Evolutionary conservation across 495 filamentous ascomycete genomes (phyloP).

Genomic region (Aspergillus egyptiacus): DNA sequence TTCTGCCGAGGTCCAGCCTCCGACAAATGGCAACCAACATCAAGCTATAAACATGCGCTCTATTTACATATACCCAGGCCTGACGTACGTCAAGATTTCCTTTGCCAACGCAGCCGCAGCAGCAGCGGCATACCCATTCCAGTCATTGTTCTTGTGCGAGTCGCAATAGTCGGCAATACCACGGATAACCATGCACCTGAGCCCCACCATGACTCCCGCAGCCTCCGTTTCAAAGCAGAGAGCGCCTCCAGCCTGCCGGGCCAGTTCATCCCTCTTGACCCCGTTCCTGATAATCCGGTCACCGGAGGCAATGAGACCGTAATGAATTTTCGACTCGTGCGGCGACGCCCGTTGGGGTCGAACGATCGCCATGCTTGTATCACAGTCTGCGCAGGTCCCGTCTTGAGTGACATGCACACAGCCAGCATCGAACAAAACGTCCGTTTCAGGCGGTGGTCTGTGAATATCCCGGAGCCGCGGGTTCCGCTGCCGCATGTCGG

Average conservation of each 20-base stretch:
- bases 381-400: not conserved
- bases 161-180: conserved; percentile 34
- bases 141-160: conserved; percentile 31
- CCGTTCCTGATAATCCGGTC: conserved; percentile 15
- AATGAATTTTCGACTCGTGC: conserved; percentile 3
- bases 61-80: too few relatives aligned
- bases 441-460: conserved; percentile 14
- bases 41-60: too few relatives aligned
- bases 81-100: not conserved
- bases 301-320: conserved; percentile 17
- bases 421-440: conserved; percentile 22
- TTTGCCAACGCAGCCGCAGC: conserved; percentile 29
- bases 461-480: conserved; percentile 7
- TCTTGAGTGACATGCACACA: conserved; percentile 17
- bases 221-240: conserved; percentile 38
- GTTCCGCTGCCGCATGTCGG: not conserved
- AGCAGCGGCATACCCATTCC: conserved; percentile 30
- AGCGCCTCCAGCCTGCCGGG: conserved; percentile 13
- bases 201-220: conserved; percentile 5
- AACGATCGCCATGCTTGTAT: not conserved
- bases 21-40: too few relatives aligned
- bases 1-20: too few relatives aligned
- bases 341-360: not conserved
- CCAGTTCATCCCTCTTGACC: conserved; percentile 12
- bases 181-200: conserved; percentile 27